Evolutionary conservation across 2,329 filamentous ascomycete species (phyloP), one percentile per base, ranked within the genome.

Genomic region (Exophiala spinifera): DNA sequence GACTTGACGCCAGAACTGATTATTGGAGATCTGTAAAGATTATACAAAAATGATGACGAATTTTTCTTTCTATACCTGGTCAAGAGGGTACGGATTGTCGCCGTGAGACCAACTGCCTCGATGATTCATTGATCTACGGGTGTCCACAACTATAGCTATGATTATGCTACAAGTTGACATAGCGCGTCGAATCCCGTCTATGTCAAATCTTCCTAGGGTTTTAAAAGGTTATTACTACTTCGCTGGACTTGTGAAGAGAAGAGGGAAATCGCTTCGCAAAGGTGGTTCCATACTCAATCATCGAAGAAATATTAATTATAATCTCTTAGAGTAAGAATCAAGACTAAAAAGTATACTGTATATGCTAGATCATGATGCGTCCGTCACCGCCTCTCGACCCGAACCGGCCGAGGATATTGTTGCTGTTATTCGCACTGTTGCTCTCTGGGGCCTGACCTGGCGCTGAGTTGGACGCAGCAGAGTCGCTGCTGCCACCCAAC

Each of bases 401-500:
- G 19, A 60, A 57, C 17, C 53, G 37, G 3, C 57, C 57, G 15
- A 60, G 57, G 36, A 60, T 48, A 19, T 60, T 57, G 20, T 20
- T 50, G 2, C 36, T 10, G 14, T 25, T 34, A 1, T 14, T 15
- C 1, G 46, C 45, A 23, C 28, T 17, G 6, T 42, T 34, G 39
- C 33, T 28, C 19, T 43, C 47, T 15, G 40, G 21, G 42, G 46
- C 46, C 11, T 36, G 31, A n/a, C 14, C 23, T 20, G 28, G 28
- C 11, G 46, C n/a, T 28, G 46, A 25, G 8, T 44, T 21, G 13
- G 37, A 31, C 31, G 23, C 39, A 11, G 34, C 31, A 11, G 37
- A 50, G 17, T 51, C 51, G 37, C 39, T 25, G n/a, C 46, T 6
- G 13, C 80, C 81, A 15, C 83, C 81, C 83, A 94, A 88, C 90